Percentiles rank a stretch among this genome's conserved stretches.
phyloP scores from a whole-genome alignment of 2,329 filamentous ascomycete genomes.

The Alternaria sp. region DNA sequence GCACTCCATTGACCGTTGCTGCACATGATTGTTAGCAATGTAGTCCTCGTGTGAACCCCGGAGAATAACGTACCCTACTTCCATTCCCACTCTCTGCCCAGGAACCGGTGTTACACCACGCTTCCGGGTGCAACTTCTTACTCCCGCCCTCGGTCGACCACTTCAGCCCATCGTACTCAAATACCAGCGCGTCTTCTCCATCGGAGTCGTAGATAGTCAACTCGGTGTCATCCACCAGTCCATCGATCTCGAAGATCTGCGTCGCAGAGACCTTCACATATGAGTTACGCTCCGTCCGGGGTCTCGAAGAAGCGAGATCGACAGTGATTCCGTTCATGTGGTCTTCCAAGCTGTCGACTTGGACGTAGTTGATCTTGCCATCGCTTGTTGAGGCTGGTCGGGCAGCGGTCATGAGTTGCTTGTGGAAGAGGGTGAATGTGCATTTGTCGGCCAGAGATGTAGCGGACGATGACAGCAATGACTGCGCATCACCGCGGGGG shows the following conservation, averaged over 20 bases:
- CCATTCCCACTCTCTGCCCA: conserved; percentile 10
- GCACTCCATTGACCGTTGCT: conserved; percentile 22
- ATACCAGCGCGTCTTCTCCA: conserved; percentile 7
- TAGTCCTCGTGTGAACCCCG: background rate
- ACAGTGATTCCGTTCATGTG: conserved; percentile 19
- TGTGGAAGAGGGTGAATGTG: conserved; percentile 27
- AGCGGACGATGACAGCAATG: background rate
- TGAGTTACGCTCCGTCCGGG: conserved; percentile 14
- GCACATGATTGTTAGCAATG: background rate
- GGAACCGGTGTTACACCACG: conserved; percentile 11
- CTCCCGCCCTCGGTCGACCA: conserved; percentile 8
- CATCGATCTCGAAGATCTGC: conserved; percentile 12
- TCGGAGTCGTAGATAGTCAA: conserved; percentile 14
- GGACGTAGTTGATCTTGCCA: conserved; percentile 18
- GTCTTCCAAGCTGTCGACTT: conserved; percentile 18
- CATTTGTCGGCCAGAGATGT: conserved; percentile 14
- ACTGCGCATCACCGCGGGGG: background rate
- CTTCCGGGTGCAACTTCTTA: background rate
- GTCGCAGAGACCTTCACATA: conserved; percentile 14
- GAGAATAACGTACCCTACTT: conserved; percentile 11
- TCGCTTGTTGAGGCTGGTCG: background rate
- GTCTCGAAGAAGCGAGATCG: conserved; percentile 18
- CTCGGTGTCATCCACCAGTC: conserved; percentile 14
- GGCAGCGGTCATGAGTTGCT: conserved; percentile 6
- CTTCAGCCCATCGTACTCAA: conserved; percentile 5